Percentiles rank a stretch among this genome's conserved stretches.
phyloP scores from a whole-genome alignment of 2,329 filamentous ascomycete species.

The Bipolaris bicolor region DNA sequence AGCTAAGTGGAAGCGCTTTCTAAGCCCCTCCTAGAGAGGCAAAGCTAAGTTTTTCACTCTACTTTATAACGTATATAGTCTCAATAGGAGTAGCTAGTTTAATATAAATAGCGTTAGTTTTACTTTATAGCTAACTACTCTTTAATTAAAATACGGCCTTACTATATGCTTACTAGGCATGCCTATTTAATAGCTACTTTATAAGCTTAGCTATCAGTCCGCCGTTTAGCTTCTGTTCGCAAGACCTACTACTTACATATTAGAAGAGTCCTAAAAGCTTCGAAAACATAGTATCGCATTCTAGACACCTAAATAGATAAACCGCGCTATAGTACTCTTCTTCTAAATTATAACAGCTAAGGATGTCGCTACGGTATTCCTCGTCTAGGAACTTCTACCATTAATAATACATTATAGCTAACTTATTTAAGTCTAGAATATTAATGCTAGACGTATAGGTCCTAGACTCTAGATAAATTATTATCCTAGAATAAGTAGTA shows the following conservation, averaged over 20 bases:
- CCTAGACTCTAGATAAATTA: constrained; percentile 24
- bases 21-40: background rate
- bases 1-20: background rate
- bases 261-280: constrained; percentile 24
- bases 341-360: constrained; percentile 12
- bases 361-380: constrained; percentile 23
- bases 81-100: background rate
- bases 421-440: constrained; percentile 20
- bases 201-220: constrained; percentile 21
- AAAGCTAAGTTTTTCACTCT: background rate
- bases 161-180: constrained; percentile 2
- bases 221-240: constrained; percentile 16
- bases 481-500: constrained; percentile 21
- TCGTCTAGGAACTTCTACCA: constrained; percentile 25
- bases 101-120: background rate
- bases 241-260: constrained; percentile 14
- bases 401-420: constrained; percentile 25
- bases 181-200: constrained; percentile 19
- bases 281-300: constrained; percentile 18
- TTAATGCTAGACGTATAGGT: constrained; percentile 23
- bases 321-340: constrained; percentile 11
- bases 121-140: background rate
- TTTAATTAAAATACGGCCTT: background rate
- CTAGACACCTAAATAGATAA: constrained; percentile 17
- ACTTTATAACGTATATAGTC: background rate